These are phyloP conservation scores for Penicillium pulvis DNA, from an alignment of 495 filamentous ascomycete species.

Conservation along the genomic window DNA sequence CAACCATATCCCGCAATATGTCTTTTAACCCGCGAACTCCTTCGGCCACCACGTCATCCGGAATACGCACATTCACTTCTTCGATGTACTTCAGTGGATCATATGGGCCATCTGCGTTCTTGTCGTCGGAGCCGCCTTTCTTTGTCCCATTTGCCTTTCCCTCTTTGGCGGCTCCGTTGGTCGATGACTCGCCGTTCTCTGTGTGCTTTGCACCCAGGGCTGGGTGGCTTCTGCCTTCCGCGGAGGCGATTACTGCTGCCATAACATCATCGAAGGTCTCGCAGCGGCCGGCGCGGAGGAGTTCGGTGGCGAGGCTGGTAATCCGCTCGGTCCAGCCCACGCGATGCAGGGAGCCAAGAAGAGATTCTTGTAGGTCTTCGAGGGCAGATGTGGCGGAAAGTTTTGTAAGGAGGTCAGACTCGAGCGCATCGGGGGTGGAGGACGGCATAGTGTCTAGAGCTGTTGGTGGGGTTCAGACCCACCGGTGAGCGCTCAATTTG, in stretches of 20 bases:
- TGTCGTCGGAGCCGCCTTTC: conserved; percentile 20
- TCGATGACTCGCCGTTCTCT: conserved; percentile 19
- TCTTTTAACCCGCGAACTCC: conserved; percentile 50
- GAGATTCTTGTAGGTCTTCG: conserved; percentile 45
- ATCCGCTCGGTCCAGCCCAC: conserved; percentile 47
- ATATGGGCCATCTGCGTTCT: conserved; percentile 22
- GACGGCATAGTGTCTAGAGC: conserved; percentile 26
- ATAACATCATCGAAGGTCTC: conserved; percentile 52
- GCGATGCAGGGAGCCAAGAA: conserved; percentile 46
- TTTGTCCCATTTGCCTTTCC: conserved; percentile 27
- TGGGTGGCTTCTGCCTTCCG: conserved; percentile 39
- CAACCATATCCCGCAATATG: conserved; percentile 50
- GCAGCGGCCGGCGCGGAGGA: conserved; percentile 49
- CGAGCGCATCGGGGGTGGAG: conserved; percentile 41
- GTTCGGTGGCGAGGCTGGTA: conserved; percentile 41
- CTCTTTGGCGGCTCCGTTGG: conserved; percentile 27
- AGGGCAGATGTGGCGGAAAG: conserved; percentile 44
- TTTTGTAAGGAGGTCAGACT: conserved; percentile 48
- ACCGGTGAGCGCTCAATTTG: not conserved
- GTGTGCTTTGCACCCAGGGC: conserved; percentile 25
- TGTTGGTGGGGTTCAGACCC: conserved; percentile 8
- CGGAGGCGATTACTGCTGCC: conserved; percentile 46
- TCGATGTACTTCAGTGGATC: conserved; percentile 35
- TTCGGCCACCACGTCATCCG: conserved; percentile 45
- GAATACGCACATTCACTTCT: conserved; percentile 46